phyloP scores from a whole-genome alignment of 2,329 filamentous ascomycete genomes.

The Dactylellina drechsleri region DNA sequence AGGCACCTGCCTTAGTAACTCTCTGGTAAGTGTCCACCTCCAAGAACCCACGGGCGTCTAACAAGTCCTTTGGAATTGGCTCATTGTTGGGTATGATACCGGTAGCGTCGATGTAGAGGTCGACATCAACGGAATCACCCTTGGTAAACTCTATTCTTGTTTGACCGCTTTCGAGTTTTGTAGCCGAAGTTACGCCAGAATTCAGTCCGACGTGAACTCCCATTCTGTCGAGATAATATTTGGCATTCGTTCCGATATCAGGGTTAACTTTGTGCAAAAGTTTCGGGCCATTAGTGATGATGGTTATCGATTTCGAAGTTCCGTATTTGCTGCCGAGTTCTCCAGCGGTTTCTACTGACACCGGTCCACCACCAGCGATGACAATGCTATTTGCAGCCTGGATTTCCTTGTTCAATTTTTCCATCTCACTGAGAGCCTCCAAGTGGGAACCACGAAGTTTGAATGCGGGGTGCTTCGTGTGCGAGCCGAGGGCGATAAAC shows the following conservation, averaged over 20 bases:
- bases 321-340: slow-evolving; percentile 43
- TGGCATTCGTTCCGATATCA: slow-evolving; percentile 44
- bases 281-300: slow-evolving; percentile 45
- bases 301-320: slow-evolving; percentile 34
- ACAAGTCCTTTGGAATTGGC: slow-evolving; percentile 37
- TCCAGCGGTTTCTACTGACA: slow-evolving; percentile 44
- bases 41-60: slow-evolving; percentile 42
- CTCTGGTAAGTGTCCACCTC: slow-evolving; percentile 44
- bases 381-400: slow-evolving; percentile 38
- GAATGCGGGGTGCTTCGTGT: slow-evolving; percentile 35
- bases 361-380: slow-evolving; percentile 40
- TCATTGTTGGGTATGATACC: slow-evolving; percentile 48
- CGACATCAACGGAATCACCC: slow-evolving; percentile 44
- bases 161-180: slow-evolving; percentile 41
- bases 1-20: slow-evolving; percentile 35
- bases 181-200: slow-evolving; percentile 19
- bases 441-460: slow-evolving; percentile 38
- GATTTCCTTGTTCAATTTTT: slow-evolving; percentile 44
- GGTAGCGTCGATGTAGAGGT: slow-evolving; percentile 50
- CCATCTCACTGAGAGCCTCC: slow-evolving; percentile 22
- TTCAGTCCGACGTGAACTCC: slow-evolving; percentile 34
- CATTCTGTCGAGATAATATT: slow-evolving; percentile 40
- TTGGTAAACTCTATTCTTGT: slow-evolving; percentile 34
- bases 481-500: slow-evolving; percentile 40
- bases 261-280: slow-evolving; percentile 44